These are phyloP conservation scores for Mikania micrantha DNA, from an alignment of 129 eudicot genomes.

Conservation along the genomic window DNA sequence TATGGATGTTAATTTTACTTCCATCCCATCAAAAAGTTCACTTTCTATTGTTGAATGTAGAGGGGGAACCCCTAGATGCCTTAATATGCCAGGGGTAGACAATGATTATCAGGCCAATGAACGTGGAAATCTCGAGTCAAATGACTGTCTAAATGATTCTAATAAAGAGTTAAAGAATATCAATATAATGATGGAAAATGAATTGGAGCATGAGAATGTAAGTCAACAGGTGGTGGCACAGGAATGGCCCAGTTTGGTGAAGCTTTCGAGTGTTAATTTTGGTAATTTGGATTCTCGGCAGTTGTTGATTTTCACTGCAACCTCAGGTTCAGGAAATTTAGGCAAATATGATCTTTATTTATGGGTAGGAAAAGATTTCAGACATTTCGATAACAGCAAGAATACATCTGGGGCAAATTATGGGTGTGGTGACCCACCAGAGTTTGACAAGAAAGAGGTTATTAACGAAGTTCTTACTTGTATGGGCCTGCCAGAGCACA, in stretches of 20 bases:
- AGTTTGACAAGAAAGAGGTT: slow-evolving; percentile 27
- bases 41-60: slow-evolving; percentile 70
- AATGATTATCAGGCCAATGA: slow-evolving; percentile 25
- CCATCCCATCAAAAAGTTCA: slow-evolving; percentile 23
- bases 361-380: slow-evolving; percentile 49
- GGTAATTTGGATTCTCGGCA: slow-evolving; percentile 38
- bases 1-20: slow-evolving; percentile 58
- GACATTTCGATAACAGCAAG: slow-evolving; percentile 3
- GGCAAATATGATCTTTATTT: slow-evolving; percentile 33
- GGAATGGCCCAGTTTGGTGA: slow-evolving; percentile 57
- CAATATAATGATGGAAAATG: slow-evolving; percentile 3
- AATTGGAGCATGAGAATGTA: not conserved
- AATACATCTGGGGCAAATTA: not conserved
- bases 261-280: slow-evolving; percentile 21
- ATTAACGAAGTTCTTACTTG: slow-evolving; percentile 34
- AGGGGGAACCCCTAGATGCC: slow-evolving; percentile 38
- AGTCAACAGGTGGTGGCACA: slow-evolving; percentile 32
- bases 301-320: slow-evolving; percentile 31
- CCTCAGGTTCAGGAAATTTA: slow-evolving; percentile 20
- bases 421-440: slow-evolving; percentile 17
- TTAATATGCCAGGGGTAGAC: slow-evolving; percentile 35
- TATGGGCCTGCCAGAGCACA: slow-evolving; percentile 43
- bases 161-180: slow-evolving; percentile 2
- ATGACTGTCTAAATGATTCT: slow-evolving; percentile 6
- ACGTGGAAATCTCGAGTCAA: slow-evolving; percentile 6